Base-by-base conservation (phyloP, 1,139 yeast species). In the Saccharomyces hybrid region DNA sequence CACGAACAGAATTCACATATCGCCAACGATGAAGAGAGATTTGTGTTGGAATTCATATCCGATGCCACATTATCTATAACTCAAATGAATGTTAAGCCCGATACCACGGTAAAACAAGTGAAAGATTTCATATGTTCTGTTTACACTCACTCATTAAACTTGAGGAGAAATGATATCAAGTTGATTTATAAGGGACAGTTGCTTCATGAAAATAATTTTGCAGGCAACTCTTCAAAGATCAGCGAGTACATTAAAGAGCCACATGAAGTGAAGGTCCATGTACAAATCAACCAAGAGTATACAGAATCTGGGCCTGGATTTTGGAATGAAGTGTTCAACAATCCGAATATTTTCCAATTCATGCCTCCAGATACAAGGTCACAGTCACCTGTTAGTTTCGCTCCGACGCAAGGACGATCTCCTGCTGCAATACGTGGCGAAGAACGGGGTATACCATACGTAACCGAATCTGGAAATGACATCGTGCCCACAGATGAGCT, bases 171-270 rank as follows among this genome's bases (percentile, higher is more conserved):
- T 20, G 68, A 65, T 41, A 60, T 69, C 16, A 63, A 61, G 48
- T 49, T 69, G 53, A 59, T 65, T 16, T 65, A 63, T 51, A 63
- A 66, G 38, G 70, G 70, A 1, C 63, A 62, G 41, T 47, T 64
- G 26, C 49, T 68, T 16, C 61, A 58, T 31, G 60, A 59, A 26
- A 50, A 49, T 8, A 59, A 61, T 47, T 52, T 54, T 14, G 58
- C 61, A 1, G 65, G 65, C 9, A 59, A 58, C 27, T 61, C 60
- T 5, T 51, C 60, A 14, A 61, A 55, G 26, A 56, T 66, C n/a
- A 52, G 59, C 56, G 61, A 62, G 16, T 54, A 55, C 42, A 56
- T 64, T 4, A 51, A 59, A 14, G 62, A 55, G 26, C 49, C 50
- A 11, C 52, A 55, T 4, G 56, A 53, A 6, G 57, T 61, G 7